Percentiles rank a stretch among this genome's conserved stretches.
Conservation (phyloP, 208 protist species). For the Acanthamoeba lenticulata region DNA sequence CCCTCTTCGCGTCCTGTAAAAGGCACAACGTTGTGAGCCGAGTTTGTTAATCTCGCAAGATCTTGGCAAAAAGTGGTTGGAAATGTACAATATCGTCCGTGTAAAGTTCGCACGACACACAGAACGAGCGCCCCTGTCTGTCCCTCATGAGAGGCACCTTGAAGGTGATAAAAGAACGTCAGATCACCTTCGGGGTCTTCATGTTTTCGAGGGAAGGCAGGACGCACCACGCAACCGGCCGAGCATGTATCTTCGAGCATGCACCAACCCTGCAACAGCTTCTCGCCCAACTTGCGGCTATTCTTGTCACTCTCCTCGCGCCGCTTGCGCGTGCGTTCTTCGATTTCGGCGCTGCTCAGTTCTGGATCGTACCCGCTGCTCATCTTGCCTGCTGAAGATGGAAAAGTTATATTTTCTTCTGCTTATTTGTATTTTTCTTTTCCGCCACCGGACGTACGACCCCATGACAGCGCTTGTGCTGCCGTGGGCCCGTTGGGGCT, state of each 20-base stretch:
- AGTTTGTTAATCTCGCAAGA: background rate
- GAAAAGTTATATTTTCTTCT: no score
- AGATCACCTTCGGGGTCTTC: background rate
- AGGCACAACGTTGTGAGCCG: background rate
- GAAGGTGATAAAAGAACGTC: background rate
- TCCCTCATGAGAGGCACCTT: slow-evolving; percentile 16
- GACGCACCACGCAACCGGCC: background rate
- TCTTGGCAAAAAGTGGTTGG: background rate
- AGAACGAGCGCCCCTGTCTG: background rate
- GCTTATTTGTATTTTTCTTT: background rate
- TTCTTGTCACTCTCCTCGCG: background rate
- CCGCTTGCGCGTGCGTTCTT: background rate
- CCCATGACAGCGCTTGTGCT: no score
- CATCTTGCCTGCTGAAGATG: background rate
- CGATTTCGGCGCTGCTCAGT: background rate
- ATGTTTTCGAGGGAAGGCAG: background rate
- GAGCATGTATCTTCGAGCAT: slow-evolving; percentile 18
- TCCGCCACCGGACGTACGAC: no score
- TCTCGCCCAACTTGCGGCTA: slow-evolving; percentile 52
- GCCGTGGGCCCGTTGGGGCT: no score
- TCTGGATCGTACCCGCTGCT: background rate
- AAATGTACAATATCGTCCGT: background rate
- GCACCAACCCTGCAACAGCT: slow-evolving; percentile 47
- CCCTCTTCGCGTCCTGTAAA: background rate
- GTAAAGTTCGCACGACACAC: slow-evolving; percentile 1